Conservation (phyloP, 2,329 filamentous ascomycete species). For the Sclerotinia glacialis region DNA sequence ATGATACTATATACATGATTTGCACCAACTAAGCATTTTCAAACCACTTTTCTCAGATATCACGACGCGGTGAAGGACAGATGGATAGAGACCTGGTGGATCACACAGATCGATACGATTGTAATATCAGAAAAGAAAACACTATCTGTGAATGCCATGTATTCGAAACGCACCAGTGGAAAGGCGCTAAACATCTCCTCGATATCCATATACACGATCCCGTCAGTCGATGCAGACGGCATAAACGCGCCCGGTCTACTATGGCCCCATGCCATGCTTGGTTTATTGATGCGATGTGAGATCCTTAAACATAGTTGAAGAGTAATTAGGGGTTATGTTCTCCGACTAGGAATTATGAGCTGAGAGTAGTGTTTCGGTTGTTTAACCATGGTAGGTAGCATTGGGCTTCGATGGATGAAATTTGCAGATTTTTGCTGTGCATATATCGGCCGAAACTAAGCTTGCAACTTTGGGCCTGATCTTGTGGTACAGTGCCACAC, state of each 20-base stretch:
- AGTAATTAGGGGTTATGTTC: not conserved
- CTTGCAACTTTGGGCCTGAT: not conserved
- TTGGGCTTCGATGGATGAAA: not conserved
- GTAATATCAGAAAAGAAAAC: too few relatives aligned
- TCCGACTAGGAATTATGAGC: not conserved
- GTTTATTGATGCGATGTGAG: not conserved
- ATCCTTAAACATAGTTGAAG: not conserved
- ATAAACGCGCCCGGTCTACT: too few relatives aligned
- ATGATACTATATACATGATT: too few relatives aligned
- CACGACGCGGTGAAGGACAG: too few relatives aligned
- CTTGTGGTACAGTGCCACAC: not conserved
- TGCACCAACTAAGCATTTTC: not conserved
- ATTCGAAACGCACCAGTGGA: too few relatives aligned
- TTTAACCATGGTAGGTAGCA: not conserved
- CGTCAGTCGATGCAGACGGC: too few relatives aligned
- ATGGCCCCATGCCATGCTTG: not conserved
- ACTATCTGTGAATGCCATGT: too few relatives aligned
- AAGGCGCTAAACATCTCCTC: too few relatives aligned
- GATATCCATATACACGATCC: too few relatives aligned
- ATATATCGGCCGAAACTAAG: not conserved
- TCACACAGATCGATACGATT: too few relatives aligned
- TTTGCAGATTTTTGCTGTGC: not conserved
- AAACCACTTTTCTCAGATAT: not conserved
- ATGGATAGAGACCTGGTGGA: too few relatives aligned
- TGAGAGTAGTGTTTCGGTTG: not conserved